Base-by-base conservation (phyloP, 2,329 filamentous ascomycete genomes). In the Colletotrichum limetticola region DNA sequence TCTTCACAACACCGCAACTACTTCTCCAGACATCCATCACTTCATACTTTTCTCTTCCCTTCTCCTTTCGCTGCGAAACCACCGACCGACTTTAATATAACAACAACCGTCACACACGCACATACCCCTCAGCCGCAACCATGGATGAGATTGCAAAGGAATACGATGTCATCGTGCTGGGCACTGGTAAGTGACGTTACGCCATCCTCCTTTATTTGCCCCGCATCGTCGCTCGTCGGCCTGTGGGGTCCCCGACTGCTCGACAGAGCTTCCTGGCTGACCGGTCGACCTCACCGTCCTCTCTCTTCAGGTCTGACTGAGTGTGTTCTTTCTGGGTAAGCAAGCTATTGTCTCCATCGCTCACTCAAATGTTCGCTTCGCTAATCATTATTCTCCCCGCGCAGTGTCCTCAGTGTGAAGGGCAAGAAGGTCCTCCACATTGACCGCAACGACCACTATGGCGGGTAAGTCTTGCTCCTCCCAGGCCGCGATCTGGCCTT, bases 381-480 rank as follows among this genome's bases (percentile, higher is more conserved):
- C 62, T 57, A 56, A 73, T 70, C 65, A 58, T 58, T n/a, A 4
- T 46, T 28, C 55, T 56, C 55, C 61, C 57, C 75, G 63, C 76
- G 74, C 79, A 95, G 95, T 85, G 95, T 99, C 75, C 88, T 98
- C 82, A 98, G 95, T 87, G 96, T 98, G 80, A 98, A 98, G 89
- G 96, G 96, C 84, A 96, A 97, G 90, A 98, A 98, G 89, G 97
- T 99, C 81, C 91, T 99, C 77, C 97, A 99, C 88, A 98, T 99
- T 83, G 97, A 98, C 87, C 93, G 95, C 82, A 98, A 98, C 83
- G 95, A 97, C 84, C 95, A 98, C 88, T 98, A 98, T 82, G 97
- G 97, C 90, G 97, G 95, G 95, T 97, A 87, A 80, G 93, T 89
- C 74, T 68, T 74, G 60, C 72, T 67, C 49, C 67, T 28, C 52